Conservation (phyloP, 352 stramenopile genomes). For the Pythium sukuiense region DNA sequence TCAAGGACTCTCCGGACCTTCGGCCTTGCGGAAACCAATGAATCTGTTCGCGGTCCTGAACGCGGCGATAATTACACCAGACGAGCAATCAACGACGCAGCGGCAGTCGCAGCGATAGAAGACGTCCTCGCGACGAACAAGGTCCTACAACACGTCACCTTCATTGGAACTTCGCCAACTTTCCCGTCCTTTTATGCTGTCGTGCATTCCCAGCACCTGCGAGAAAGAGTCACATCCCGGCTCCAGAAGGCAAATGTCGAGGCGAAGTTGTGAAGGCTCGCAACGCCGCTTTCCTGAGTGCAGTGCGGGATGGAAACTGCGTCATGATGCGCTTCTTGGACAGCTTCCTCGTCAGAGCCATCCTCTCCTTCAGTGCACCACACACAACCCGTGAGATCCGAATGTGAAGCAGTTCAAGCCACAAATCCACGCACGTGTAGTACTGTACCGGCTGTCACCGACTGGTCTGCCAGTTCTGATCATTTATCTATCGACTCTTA, state of each 20-base stretch:
- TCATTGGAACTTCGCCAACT: not conserved
- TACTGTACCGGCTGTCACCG: too few species aligned
- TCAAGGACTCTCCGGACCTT: not conserved
- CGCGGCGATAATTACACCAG: too few species aligned
- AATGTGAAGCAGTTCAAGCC: too few species aligned
- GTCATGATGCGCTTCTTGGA: not conserved
- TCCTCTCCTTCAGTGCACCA: too few species aligned
- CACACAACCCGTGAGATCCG: too few species aligned
- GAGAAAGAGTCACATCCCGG: not conserved
- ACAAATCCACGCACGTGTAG: too few species aligned
- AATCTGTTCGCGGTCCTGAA: too few species aligned
- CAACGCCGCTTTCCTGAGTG: not conserved
- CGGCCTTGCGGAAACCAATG: not conserved
- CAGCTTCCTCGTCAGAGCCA: too few species aligned
- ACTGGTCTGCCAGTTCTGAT: too few species aligned
- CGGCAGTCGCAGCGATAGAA: not conserved
- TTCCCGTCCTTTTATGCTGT: not conserved
- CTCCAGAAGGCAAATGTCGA: not conserved
- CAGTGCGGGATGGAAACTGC: not conserved
- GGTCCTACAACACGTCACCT: not conserved
- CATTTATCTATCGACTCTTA: too few species aligned
- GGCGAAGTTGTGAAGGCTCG: not conserved
- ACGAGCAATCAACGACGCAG: not conserved
- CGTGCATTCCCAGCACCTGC: too few species aligned
- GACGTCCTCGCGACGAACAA: not conserved